Conservation (phyloP, 2,329 filamentous ascomycete genomes). For the Alternaria dauci region DNA sequence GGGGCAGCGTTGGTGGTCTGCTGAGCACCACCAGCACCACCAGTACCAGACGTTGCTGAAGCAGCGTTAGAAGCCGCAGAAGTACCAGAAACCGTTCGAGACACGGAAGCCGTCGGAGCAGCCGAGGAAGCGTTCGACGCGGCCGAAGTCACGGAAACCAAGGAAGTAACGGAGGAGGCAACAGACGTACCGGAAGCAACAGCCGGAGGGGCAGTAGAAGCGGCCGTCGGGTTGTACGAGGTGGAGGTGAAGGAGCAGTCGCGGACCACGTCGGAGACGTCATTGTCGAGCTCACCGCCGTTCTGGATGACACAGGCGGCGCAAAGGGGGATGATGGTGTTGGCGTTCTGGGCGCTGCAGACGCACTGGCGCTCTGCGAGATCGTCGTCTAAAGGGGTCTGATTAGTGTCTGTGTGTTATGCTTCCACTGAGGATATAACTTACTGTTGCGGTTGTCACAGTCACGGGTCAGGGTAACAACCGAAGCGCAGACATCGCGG, state of each 20-base stretch:
- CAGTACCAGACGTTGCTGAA: constrained; percentile 1
- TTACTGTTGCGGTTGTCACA: constrained; percentile 10
- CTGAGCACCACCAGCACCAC: neutral
- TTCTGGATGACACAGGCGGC: constrained; percentile 9
- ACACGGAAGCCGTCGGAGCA: neutral
- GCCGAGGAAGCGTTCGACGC: neutral
- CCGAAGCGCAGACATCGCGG: neutral
- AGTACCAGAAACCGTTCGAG: neutral
- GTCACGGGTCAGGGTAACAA: neutral
- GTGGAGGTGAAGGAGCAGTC: constrained; percentile 1
- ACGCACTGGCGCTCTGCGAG: constrained; percentile 8
- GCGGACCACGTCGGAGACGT: constrained; percentile 4
- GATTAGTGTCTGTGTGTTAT: neutral
- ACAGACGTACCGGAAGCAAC: constrained; percentile 6
- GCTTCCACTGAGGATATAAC: rapidly evolving
- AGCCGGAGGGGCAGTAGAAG: constrained; percentile 1
- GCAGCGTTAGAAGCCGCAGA: constrained; percentile 3
- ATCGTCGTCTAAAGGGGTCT: neutral
- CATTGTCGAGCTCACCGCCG: constrained; percentile 9
- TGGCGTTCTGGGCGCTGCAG: constrained; percentile 10
- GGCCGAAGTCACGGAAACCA: neutral
- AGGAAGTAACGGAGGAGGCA: neutral
- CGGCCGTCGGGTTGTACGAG: neutral
- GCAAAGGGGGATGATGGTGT: constrained; percentile 2
- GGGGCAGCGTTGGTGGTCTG: constrained; percentile 1